Conservation (phyloP, 805 yeast species). For the Myxozyma neglecta region DNA sequence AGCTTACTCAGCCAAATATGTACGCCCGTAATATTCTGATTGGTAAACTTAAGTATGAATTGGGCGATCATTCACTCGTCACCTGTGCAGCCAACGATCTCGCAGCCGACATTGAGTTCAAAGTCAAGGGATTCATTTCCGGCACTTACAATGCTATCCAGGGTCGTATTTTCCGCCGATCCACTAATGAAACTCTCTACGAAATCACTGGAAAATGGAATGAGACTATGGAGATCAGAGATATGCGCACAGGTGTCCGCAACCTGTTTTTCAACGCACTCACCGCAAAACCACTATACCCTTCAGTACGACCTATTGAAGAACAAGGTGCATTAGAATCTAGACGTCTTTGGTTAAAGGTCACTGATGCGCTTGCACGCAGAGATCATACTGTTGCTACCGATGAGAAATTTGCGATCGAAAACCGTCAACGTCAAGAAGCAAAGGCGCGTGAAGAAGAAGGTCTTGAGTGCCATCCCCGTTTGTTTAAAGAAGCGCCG, state of each 20-base stretch:
- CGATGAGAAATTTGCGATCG: slow-evolving; percentile 81
- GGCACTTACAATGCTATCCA: slow-evolving; percentile 89
- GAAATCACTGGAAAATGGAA: slow-evolving; percentile 92
- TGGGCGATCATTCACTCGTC: slow-evolving; percentile 88
- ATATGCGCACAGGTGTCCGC: slow-evolving; percentile 50
- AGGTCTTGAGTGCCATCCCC: slow-evolving; percentile 79
- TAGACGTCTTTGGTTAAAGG: slow-evolving; percentile 77
- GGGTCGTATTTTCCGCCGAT: slow-evolving; percentile 61
- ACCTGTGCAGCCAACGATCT: slow-evolving; percentile 59
- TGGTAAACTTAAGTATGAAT: slow-evolving; percentile 84
- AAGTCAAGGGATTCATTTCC: slow-evolving; percentile 88
- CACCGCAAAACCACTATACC: slow-evolving; percentile 54
- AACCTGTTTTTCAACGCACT: slow-evolving; percentile 60
- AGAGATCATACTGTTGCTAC: slow-evolving; percentile 85
- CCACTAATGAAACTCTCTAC: slow-evolving; percentile 56
- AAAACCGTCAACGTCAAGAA: slow-evolving; percentile 74
- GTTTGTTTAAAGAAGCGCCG: slow-evolving; percentile 58
- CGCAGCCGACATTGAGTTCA: slow-evolving; percentile 84
- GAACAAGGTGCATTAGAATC: slow-evolving; percentile 85
- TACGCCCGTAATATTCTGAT: slow-evolving; percentile 91
- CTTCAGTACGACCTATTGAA: slow-evolving; percentile 70
- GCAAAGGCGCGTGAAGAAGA: slow-evolving; percentile 75
- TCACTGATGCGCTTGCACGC: slow-evolving; percentile 73
- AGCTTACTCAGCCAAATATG: slow-evolving; percentile 91
- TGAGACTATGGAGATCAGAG: slow-evolving; percentile 70